Base-by-base conservation (phyloP, 805 yeast species). In the Yarrowia sp. region DNA sequence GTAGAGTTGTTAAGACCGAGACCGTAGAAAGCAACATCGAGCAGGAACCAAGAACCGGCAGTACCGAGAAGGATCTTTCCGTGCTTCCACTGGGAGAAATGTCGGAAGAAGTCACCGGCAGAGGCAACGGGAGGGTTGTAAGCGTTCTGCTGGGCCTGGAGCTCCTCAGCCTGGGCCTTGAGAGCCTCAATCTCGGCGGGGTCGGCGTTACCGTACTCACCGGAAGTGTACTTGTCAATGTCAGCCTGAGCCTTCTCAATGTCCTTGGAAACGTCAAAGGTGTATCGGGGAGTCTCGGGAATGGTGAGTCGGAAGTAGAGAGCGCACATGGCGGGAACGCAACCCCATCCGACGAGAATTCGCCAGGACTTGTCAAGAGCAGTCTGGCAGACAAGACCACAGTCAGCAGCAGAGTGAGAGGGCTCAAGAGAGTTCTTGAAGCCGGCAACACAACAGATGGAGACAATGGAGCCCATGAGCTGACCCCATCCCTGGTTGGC, bases 401-500 rank as follows among this genome's bases (percentile, higher is more conserved):
- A 91, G 72, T 82, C 82, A 39, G 81, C 77, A 68, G 85, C 81
- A 58, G 80, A 71, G 69, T 80, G 77, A 47, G 89, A 91, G 65
- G 69, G 74, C 64, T 79, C 78, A 69, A 91, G 79, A 43, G 81
- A 81, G 69, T 79, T 76, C 76, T 88, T 89, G 83, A 88, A 92
- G 72, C 86, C 96, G 65, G 87, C 89, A 70, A 90, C 88, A 74
- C 85, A 82, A 66, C 89, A 74, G 67, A 91, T 78, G 65, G 96
- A 90, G 71, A 91, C 89, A 69, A 91, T 81, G 84, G 96, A 96
- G 67, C 91, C 96, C 17, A 86, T 74, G 67, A 92, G 83, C 81
- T 92, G 97, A 77, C 98, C 98, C 86, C 95, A 85, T 78, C 97
- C 98, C 80, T 92, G 98, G 81, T 92, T 92, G 66, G 97, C 93